Evolutionary conservation across 2,329 filamentous ascomycete genomes (phyloP).

Genomic region (Xylaria arbuscula): DNA sequence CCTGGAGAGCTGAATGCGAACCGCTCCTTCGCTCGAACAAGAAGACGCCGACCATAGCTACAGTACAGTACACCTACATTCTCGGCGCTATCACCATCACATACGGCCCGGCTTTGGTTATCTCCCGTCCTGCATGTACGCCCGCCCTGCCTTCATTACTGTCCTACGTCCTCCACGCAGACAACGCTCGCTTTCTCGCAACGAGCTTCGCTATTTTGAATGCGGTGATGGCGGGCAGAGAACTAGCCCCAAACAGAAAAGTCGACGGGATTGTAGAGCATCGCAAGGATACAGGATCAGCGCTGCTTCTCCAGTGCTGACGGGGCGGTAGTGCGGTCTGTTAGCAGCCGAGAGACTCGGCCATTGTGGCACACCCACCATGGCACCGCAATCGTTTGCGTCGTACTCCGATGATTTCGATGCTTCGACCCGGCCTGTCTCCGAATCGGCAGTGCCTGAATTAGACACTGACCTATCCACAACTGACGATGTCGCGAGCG

Average conservation of each 20-base stretch:
- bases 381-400: conserved; percentile 44
- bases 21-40: conserved; percentile 24
- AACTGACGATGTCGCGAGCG: conserved; percentile 49
- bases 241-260: conserved; percentile 38
- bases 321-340: conserved; percentile 34
- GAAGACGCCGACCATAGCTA: neutral
- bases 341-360: conserved; percentile 31
- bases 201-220: conserved; percentile 19
- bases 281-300: conserved; percentile 35
- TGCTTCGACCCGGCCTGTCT: conserved; percentile 38
- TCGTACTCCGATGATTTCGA: conserved; percentile 44
- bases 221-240: conserved; percentile 39
- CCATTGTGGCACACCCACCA: conserved; percentile 36
- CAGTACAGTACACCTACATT: conserved; percentile 1
- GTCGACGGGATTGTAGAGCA: conserved; percentile 38
- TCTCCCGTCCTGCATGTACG: neutral
- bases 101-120: neutral
- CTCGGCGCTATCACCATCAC: conserved; percentile 3
- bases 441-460: conserved; percentile 46
- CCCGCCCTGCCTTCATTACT: neutral
- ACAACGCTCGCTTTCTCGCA: conserved; percentile 11
- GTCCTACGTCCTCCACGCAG: neutral
- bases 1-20: conserved; percentile 32
- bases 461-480: conserved; percentile 48
- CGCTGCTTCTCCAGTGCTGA: conserved; percentile 38